These are phyloP conservation scores for Wickerhamomyces hampshirensis DNA, from an alignment of 805 yeast genomes.

Conservation along the genomic window DNA sequence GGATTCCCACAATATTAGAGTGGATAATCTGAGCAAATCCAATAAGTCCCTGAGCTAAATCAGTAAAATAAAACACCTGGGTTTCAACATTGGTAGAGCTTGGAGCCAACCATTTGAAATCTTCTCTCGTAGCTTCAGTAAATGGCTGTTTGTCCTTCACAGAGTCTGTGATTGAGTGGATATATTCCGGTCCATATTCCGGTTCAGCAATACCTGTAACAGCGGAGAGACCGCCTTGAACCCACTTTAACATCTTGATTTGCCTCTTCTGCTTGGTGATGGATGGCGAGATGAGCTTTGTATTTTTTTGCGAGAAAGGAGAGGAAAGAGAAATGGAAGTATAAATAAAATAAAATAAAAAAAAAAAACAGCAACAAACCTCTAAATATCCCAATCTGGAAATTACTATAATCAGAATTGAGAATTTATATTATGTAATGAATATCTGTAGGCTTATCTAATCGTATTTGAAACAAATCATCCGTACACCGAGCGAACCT, in stretches of 20 bases:
- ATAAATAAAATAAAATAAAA: too few relatives aligned
- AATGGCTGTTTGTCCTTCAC: slow-evolving; percentile 55
- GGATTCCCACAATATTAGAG: slow-evolving; percentile 84
- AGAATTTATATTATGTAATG: too few relatives aligned
- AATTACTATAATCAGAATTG: too few relatives aligned
- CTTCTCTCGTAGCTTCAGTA: slow-evolving; percentile 55
- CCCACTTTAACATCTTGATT: slow-evolving; percentile 65
- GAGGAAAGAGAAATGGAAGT: not conserved
- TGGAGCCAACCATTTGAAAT: slow-evolving; percentile 73
- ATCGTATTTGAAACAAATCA: too few relatives aligned
- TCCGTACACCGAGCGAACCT: too few relatives aligned
- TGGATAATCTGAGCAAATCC: slow-evolving; percentile 96
- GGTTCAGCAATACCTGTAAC: slow-evolving; percentile 98
- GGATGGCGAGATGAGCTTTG: not conserved
- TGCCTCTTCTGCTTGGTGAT: not conserved
- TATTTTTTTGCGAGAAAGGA: not conserved
- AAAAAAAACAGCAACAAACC: too few relatives aligned
- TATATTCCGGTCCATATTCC: slow-evolving; percentile 89
- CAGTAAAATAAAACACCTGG: slow-evolving; percentile 82
- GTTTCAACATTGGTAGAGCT: slow-evolving; percentile 90
- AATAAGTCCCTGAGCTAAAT: slow-evolving; percentile 52
- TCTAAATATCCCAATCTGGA: too few relatives aligned
- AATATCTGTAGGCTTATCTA: too few relatives aligned
- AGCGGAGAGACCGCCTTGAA: slow-evolving; percentile 82
- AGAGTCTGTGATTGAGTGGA: slow-evolving; percentile 71